phyloP scores from a whole-genome alignment of 192 early-diverging fungal species.

The Lobosporangium transversale region DNA sequence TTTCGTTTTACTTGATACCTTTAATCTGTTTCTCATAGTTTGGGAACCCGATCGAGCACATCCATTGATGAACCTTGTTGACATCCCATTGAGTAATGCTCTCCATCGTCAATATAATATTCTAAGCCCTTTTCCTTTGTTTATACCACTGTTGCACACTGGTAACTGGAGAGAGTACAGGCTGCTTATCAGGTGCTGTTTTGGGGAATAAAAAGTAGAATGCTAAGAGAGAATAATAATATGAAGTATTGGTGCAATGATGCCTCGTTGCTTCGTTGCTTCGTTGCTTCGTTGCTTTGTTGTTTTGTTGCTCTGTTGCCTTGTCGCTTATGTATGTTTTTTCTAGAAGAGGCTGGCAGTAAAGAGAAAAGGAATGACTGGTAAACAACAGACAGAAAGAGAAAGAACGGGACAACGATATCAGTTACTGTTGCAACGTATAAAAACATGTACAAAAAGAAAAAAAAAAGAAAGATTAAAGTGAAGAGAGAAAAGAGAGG shows the following conservation, averaged over 20 bases:
- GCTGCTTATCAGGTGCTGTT: too few relatives aligned
- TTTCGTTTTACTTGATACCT: conserved; percentile 41
- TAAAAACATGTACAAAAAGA: background rate
- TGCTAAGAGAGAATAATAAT: background rate
- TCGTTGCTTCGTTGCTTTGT: too few relatives aligned
- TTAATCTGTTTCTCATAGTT: conserved; percentile 65
- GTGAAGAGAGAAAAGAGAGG: background rate
- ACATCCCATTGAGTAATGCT: conserved; percentile 67
- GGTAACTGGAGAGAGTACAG: too few relatives aligned
- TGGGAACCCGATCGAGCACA: conserved; percentile 63
- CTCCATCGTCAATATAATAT: too few relatives aligned
- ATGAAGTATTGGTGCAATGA: too few relatives aligned
- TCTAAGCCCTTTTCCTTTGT: too few relatives aligned
- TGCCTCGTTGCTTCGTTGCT: too few relatives aligned
- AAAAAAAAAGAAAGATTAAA: background rate
- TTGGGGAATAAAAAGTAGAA: background rate
- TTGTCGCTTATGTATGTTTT: too few relatives aligned
- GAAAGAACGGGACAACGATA: background rate
- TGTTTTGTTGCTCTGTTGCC: too few relatives aligned
- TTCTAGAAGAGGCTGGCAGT: too few relatives aligned
- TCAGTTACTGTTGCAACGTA: background rate
- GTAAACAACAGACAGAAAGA: background rate
- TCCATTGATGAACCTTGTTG: conserved; percentile 64
- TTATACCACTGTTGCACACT: too few relatives aligned
- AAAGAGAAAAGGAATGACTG: too few relatives aligned